Conservation (phyloP, 2,329 filamentous ascomycete genomes). For the Fusarium luffae region DNA sequence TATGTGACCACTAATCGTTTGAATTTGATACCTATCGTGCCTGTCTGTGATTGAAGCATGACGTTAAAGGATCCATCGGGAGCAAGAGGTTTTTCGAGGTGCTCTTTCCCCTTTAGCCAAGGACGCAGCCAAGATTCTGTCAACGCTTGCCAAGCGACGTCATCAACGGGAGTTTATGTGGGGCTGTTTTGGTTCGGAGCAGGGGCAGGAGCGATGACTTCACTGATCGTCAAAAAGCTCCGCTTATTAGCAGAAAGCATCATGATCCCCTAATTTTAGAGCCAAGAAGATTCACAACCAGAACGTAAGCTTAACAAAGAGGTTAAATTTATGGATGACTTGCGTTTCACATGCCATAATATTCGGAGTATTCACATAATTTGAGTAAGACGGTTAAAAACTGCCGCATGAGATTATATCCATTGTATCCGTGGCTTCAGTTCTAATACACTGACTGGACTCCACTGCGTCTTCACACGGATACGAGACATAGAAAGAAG, state of each 20-base stretch:
- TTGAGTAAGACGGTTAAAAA: background rate
- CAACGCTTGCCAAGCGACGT: slow-evolving; percentile 27
- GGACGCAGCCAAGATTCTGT: slow-evolving; percentile 26
- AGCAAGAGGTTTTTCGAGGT: background rate
- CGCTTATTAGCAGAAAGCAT: background rate
- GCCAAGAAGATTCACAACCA: slow-evolving; percentile 9
- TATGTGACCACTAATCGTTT: background rate
- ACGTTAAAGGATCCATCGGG: slow-evolving; percentile 16
- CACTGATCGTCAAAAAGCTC: slow-evolving; percentile 29
- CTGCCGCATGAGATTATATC: background rate
- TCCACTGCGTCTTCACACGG: background rate
- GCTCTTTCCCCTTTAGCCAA: slow-evolving; percentile 12
- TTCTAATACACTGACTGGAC: background rate
- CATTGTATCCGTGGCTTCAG: background rate
- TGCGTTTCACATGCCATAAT: background rate
- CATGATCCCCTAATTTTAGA: slow-evolving; percentile 12
- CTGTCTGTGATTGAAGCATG: slow-evolving; percentile 25
- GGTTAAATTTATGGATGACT: slow-evolving; percentile 12
- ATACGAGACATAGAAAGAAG: background rate
- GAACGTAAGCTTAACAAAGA: slow-evolving; percentile 19
- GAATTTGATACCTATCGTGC: background rate
- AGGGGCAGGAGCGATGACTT: slow-evolving; percentile 24
- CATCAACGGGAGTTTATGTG: slow-evolving; percentile 20
- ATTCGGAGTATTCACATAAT: background rate
- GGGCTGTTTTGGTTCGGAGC: background rate